Percentiles rank a stretch among this genome's conserved stretches.
Conservation (phyloP, 73 alveolate species). For the Paramecium biaurelia region DNA sequence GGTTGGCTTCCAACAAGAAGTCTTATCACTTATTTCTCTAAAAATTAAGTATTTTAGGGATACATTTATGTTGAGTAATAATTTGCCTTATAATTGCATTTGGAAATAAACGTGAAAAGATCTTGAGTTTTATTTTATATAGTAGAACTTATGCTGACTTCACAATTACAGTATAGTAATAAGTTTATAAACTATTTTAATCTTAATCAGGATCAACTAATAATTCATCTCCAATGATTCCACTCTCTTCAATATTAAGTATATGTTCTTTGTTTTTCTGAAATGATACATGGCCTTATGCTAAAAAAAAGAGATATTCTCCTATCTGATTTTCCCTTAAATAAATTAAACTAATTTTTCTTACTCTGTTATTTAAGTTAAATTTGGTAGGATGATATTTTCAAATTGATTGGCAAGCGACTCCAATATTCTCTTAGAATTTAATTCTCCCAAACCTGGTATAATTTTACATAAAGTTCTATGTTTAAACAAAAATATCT, state of each 20-base stretch:
- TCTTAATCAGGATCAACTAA: slow-evolving; percentile 27
- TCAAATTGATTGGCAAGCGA: background rate
- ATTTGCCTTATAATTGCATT: background rate
- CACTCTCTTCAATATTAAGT: background rate
- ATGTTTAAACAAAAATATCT: background rate
- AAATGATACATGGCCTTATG: background rate
- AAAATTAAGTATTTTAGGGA: background rate
- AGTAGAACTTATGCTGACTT: slow-evolving; percentile 11
- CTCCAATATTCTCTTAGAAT: slow-evolving; percentile 8
- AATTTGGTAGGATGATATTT: background rate
- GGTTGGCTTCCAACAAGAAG: background rate
- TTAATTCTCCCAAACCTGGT: slow-evolving; percentile 36
- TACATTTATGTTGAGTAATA: background rate
- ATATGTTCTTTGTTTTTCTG: background rate
- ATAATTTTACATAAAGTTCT: background rate
- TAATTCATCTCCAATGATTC: slow-evolving; percentile 41
- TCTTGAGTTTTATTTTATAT: background rate
- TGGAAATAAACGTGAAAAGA: background rate
- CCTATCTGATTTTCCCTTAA: background rate
- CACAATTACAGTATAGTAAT: background rate
- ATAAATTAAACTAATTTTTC: background rate
- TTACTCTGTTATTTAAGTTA: background rate
- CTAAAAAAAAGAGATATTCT: background rate
- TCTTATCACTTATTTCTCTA: background rate
- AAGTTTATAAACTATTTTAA: background rate